A percentile compares a stretch with the other conserved stretches of the same genome.
phyloP scores from a whole-genome alignment of 2,329 filamentous ascomycete species.

The Teratosphaeriaceae sp. region DNA sequence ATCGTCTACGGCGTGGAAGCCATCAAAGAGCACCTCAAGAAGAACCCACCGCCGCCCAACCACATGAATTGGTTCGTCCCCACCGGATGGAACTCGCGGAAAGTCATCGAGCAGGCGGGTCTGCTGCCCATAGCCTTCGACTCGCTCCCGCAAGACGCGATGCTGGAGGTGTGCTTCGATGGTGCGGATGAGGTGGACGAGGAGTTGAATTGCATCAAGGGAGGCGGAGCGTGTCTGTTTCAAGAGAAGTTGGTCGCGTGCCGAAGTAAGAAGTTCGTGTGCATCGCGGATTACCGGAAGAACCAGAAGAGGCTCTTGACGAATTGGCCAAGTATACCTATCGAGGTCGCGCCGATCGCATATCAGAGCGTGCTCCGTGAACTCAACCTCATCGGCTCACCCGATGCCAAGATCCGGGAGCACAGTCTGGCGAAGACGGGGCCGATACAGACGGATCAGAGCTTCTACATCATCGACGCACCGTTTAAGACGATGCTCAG shows the following conservation, averaged over 20 bases:
- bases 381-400: slow-evolving; percentile 66
- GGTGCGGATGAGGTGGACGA: slow-evolving; percentile 96
- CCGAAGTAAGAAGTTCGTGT: slow-evolving; percentile 24
- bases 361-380: slow-evolving; percentile 69
- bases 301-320: slow-evolving; percentile 67
- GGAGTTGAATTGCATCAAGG: slow-evolving; percentile 94
- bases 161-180: slow-evolving; percentile 88
- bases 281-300: slow-evolving; percentile 73
- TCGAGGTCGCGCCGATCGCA: slow-evolving; percentile 85
- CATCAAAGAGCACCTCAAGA: slow-evolving; percentile 55
- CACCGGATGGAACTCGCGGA: slow-evolving; percentile 84
- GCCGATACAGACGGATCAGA: slow-evolving; percentile 77
- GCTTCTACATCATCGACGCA: slow-evolving; percentile 86
- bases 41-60: slow-evolving; percentile 38
- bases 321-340: slow-evolving; percentile 78
- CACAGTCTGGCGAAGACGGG: slow-evolving; percentile 72
- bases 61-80: slow-evolving; percentile 76
- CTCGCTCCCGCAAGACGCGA: slow-evolving; percentile 55
- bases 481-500: slow-evolving; percentile 70
- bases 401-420: slow-evolving; percentile 63
- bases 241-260: slow-evolving; percentile 96
- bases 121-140: slow-evolving; percentile 73
- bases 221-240: slow-evolving; percentile 93
- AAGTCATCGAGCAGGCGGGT: slow-evolving; percentile 74
- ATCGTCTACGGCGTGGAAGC: slow-evolving; percentile 82